Evolutionary conservation across 805 yeast genomes (phyloP).

Genomic region (Wickerhamiella allomyrinae): DNA sequence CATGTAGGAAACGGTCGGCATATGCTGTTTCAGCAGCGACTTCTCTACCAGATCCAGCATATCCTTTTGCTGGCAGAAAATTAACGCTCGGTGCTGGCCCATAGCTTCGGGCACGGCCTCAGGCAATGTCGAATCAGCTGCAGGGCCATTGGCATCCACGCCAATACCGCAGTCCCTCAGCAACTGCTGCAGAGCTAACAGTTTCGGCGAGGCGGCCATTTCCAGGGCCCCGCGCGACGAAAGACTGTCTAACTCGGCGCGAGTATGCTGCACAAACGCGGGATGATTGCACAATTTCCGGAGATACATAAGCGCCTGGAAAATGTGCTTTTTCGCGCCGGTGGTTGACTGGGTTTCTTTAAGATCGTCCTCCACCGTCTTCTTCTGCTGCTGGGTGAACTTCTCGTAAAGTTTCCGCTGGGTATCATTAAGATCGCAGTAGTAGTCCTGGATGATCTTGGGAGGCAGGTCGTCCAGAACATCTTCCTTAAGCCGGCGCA

Average conservation of each 20-base stretch:
- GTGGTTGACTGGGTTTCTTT: conserved; percentile 18
- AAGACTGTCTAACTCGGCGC: conserved; percentile 67
- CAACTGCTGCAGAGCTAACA: conserved; percentile 65
- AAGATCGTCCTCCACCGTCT: conserved; percentile 34
- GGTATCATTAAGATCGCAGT: conserved; percentile 84
- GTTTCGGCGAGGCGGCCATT: conserved; percentile 80
- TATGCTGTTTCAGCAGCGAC: conserved; percentile 62
- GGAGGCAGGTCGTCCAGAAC: conserved; percentile 95
- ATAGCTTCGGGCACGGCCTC: conserved; percentile 50
- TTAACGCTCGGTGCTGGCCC: conserved; percentile 87
- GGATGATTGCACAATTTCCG: conserved; percentile 95
- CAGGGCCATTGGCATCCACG: conserved; percentile 20
- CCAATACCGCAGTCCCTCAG: conserved; percentile 91
- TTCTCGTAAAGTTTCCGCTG: conserved; percentile 81
- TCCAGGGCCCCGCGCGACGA: conserved; percentile 55
- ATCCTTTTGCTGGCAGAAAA: conserved; percentile 92
- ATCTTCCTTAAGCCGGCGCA: conserved; percentile 90
- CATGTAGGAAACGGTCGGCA: conserved; percentile 90
- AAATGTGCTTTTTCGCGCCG: conserved; percentile 73
- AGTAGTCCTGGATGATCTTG: conserved; percentile 93
- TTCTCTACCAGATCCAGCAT: conserved; percentile 95
- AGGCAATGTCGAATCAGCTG: conserved; percentile 14
- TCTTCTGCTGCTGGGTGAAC: conserved; percentile 75
- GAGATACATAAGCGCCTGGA: conserved; percentile 96
- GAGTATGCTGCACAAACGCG: conserved; percentile 65